These are phyloP conservation scores for Kwoniella shivajii DNA, from an alignment of 1,284 basidiomycete genomes.

Conservation along the genomic window DNA sequence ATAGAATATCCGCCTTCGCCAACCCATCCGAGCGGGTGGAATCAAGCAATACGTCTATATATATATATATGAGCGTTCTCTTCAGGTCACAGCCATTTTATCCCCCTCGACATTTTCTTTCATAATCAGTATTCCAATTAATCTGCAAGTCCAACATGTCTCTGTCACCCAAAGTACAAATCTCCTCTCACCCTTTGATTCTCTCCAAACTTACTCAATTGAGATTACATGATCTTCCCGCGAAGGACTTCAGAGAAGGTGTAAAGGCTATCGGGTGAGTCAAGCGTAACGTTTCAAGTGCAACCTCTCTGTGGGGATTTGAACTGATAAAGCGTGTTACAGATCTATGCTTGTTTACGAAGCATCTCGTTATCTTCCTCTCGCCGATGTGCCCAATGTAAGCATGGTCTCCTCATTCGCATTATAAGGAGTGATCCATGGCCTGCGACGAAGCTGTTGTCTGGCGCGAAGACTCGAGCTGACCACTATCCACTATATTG, in stretches of 20 bases:
- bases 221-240: conserved; percentile 46
- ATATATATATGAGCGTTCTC: too few relatives aligned
- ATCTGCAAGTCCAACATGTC: conserved; percentile 4
- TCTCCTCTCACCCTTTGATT: conserved; percentile 45
- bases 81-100: background rate
- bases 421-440: too few relatives aligned
- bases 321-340: background rate
- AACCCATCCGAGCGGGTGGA: too few relatives aligned
- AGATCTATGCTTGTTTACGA: conserved; percentile 48
- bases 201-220: conserved; percentile 47
- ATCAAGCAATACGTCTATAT: too few relatives aligned
- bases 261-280: conserved; percentile 42
- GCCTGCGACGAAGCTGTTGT: too few relatives aligned
- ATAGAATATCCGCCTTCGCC: background rate
- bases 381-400: conserved; percentile 42
- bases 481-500: too few relatives aligned
- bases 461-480: too few relatives aligned
- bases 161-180: conserved; percentile 24
- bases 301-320: background rate
- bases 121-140: background rate
- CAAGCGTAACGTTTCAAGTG: background rate
- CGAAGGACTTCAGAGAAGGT: conserved; percentile 48
- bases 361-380: conserved; percentile 34
- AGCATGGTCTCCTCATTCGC: conserved; percentile 17
- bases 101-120: background rate